Evolutionary conservation across 1,284 basidiomycete genomes (phyloP).

Genomic region (Schizophyllum commune): DNA sequence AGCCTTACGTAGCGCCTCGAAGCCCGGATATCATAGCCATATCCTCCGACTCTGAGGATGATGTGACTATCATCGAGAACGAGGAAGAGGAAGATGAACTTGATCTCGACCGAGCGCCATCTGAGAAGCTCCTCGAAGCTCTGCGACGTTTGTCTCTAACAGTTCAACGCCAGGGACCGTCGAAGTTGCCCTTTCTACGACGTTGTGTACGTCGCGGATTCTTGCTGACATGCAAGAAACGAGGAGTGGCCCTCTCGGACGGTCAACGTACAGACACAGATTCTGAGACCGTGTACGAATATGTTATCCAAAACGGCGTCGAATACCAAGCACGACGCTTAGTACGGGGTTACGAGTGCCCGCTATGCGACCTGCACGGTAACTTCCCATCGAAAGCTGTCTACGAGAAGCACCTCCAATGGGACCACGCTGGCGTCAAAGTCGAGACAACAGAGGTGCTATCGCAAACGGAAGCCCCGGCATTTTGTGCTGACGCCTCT

Average conservation of each 20-base stretch:
- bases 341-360: conserved; percentile 30
- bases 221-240: conserved; percentile 3
- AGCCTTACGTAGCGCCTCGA: not conserved
- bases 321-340: not conserved
- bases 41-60: not conserved
- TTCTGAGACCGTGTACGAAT: conserved; percentile 4
- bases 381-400: conserved; percentile 39
- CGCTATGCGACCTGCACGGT: conserved; percentile 49
- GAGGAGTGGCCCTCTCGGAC: conserved; percentile 1
- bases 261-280: not conserved
- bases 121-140: not conserved
- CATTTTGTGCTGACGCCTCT: not conserved
- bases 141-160: not conserved
- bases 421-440: conserved; percentile 44
- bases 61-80: not conserved
- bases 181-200: conserved; percentile 7
- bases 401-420: conserved; percentile 44
- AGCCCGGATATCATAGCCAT: not conserved
- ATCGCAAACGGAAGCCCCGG: conserved; percentile 8
- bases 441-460: conserved; percentile 32
- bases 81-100: not conserved
- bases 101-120: not conserved
- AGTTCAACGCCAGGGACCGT: not conserved
- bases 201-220: conserved; percentile 10
- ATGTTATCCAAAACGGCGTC: not conserved